A percentile compares a stretch with the other conserved stretches of the same genome.
These are phyloP conservation scores for Metschnikowia chrysomelidarum DNA, from an alignment of 805 yeast genomes.

Conservation along the genomic window DNA sequence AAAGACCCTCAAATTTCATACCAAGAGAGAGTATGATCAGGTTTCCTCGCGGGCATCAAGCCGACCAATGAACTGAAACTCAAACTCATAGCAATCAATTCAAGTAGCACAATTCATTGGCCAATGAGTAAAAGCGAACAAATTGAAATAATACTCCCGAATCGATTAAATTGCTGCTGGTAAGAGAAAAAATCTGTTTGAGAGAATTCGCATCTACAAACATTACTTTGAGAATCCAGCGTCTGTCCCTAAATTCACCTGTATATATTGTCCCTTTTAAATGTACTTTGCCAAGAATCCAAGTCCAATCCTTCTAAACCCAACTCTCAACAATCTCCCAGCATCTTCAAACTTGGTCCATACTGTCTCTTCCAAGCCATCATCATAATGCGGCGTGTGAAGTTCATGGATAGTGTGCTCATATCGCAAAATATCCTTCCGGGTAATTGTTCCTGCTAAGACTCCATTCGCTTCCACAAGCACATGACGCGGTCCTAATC, in stretches of 20 bases:
- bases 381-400: conserved; percentile 18
- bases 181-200: too few relatives aligned
- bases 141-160: too few relatives aligned
- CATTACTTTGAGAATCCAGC: too few relatives aligned
- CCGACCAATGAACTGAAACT: too few relatives aligned
- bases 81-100: too few relatives aligned
- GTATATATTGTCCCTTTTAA: too few relatives aligned
- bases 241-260: too few relatives aligned
- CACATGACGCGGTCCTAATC: conserved; percentile 76
- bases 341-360: conserved; percentile 26
- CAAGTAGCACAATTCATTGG: too few relatives aligned
- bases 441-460: conserved; percentile 73
- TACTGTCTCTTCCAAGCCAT: conserved; percentile 29
- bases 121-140: too few relatives aligned
- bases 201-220: too few relatives aligned
- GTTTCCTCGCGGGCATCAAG: too few relatives aligned
- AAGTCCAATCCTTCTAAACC: conserved; percentile 2
- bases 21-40: neutral
- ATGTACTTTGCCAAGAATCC: conserved; percentile 2
- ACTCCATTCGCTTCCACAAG: conserved; percentile 61
- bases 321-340: conserved; percentile 3
- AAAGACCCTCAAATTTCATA: neutral
- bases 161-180: too few relatives aligned
- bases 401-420: conserved; percentile 40
- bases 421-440: conserved; percentile 77